Percentiles rank a stretch among this genome's conserved stretches.
phyloP scores from a whole-genome alignment of 2,329 filamentous ascomycete species.

The Chrysosporium keratinophilum region DNA sequence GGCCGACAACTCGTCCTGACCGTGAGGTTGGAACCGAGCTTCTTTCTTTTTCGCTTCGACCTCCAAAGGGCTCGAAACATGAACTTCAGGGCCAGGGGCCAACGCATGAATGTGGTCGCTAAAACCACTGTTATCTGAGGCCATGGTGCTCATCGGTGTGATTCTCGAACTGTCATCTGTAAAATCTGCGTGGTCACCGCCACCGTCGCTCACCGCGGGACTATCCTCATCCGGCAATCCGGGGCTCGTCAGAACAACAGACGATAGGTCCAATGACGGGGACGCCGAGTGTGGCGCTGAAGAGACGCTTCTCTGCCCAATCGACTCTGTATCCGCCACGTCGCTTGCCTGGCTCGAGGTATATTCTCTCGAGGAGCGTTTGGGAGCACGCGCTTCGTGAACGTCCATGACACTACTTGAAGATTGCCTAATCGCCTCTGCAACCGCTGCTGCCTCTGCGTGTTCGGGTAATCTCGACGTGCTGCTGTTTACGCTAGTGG shows the following conservation, averaged over 20 bases:
- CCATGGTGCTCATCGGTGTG: conserved; percentile 2
- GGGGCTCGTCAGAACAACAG: conserved; percentile 15
- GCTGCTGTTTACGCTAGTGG: conserved; percentile 38
- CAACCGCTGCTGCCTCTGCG: conserved; percentile 43
- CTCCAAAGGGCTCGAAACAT: neutral
- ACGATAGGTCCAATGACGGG: conserved; percentile 6
- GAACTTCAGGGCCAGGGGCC: neutral
- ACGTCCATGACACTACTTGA: conserved; percentile 9
- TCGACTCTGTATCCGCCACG: conserved; percentile 11
- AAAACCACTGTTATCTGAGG: neutral
- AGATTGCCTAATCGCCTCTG: conserved; percentile 39
- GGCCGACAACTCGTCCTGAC: neutral
- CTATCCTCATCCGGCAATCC: conserved; percentile 10
- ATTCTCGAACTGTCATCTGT: conserved; percentile 10
- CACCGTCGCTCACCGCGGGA: conserved; percentile 2
- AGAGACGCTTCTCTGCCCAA: conserved; percentile 5
- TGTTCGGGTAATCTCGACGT: conserved; percentile 38
- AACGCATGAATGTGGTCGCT: neutral
- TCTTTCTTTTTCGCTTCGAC: neutral
- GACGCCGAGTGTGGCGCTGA: conserved; percentile 9
- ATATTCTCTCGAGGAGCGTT: conserved; percentile 6
- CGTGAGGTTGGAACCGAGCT: neutral
- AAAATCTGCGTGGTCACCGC: conserved; percentile 8
- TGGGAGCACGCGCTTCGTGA: conserved; percentile 1
- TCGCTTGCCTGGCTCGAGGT: conserved; percentile 1